Base-by-base conservation (phyloP, 176 grass and related monocot genomes). In the Hsuehochloa calcarea region DNA sequence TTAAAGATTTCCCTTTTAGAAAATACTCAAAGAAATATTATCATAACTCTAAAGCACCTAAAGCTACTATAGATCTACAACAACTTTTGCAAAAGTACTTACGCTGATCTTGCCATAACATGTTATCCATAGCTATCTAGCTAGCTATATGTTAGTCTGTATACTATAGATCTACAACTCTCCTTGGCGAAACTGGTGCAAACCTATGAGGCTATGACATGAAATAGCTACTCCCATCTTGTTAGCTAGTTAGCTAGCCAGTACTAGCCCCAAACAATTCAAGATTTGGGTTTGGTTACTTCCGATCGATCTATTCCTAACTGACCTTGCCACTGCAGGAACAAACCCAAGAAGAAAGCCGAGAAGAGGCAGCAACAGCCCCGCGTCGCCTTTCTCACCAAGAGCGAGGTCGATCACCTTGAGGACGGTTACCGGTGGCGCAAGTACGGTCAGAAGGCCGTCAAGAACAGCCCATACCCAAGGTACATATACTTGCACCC, bases 361-460 rank as follows among this genome's bases (percentile, higher is more conserved):
- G 92, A 94, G 85, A 94, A 97, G 84, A 82, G 94, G 82, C 87
- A 87, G 78, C 82, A 88, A 62, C 87, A 88, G 68, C 89, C 92
- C 12, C 94, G 94, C 6, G 79, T 94, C 25, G 92, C 94, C n/a
- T 97, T 97, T 84, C 90, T 97, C 75, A 97, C 94, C 50, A 97
- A 90, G 78, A 99, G 93, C 70, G 97, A 99, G 84, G 91, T 99
- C 37, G 97, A 99, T 91, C 97, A 99, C 81, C 92, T 99, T 7
- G 97, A 99, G 68, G 97, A 99, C 70, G 97, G 97, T 50, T 99
- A 96, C 62, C 89, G 97, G 75, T 99, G 97, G 97, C 91, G 97
- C 86, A 99, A 99, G 84, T 99, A 99, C 39, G 97, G 97, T 67
- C 97, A 96, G 84, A 99, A 99, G 78, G 97, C 97, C 4, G 97